Percentiles rank a stretch among this genome's conserved stretches.
Evolutionary conservation across 371 early-diverging fungal species (phyloP).

Genomic region (Mucor circinelloides): DNA sequence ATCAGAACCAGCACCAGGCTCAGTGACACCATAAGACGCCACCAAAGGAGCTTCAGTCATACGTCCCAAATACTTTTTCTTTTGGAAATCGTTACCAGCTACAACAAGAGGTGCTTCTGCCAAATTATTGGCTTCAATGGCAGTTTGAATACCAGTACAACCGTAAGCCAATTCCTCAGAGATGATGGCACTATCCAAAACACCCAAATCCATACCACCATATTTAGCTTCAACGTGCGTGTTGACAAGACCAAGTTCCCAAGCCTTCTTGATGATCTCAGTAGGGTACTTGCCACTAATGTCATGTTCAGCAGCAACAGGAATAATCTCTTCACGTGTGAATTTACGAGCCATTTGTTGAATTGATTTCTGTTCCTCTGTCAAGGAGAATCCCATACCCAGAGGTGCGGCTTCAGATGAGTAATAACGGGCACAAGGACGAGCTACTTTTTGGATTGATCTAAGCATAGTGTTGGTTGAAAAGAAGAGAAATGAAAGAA

Average conservation of each 20-base stretch:
- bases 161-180: slow-evolving; percentile 94
- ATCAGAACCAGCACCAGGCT: slow-evolving; percentile 82
- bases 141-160: slow-evolving; percentile 96
- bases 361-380: slow-evolving; percentile 84
- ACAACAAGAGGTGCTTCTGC: slow-evolving; percentile 94
- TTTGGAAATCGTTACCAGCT: slow-evolving; percentile 83
- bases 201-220: slow-evolving; percentile 88
- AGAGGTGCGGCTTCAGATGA: slow-evolving; percentile 21
- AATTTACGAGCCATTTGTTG: slow-evolving; percentile 95
- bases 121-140: slow-evolving; percentile 94
- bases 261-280: slow-evolving; percentile 93
- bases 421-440: slow-evolving; percentile 8
- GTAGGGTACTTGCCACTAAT: slow-evolving; percentile 90
- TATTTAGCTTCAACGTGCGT: slow-evolving; percentile 87
- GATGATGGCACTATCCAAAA: slow-evolving; percentile 79
- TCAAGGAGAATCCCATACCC: slow-evolving; percentile 67
- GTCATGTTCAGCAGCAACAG: slow-evolving; percentile 94
- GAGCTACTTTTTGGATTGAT: slow-evolving; percentile 1
- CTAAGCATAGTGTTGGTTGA: slow-evolving; percentile 7
- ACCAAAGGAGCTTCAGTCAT: slow-evolving; percentile 94
- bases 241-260: slow-evolving; percentile 95
- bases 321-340: slow-evolving; percentile 88
- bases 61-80: slow-evolving; percentile 91
- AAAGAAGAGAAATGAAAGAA: background rate
- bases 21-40: slow-evolving; percentile 94